Conservation (phyloP, 805 yeast genomes). For the Zygosaccharomyces kombuchaensis region DNA sequence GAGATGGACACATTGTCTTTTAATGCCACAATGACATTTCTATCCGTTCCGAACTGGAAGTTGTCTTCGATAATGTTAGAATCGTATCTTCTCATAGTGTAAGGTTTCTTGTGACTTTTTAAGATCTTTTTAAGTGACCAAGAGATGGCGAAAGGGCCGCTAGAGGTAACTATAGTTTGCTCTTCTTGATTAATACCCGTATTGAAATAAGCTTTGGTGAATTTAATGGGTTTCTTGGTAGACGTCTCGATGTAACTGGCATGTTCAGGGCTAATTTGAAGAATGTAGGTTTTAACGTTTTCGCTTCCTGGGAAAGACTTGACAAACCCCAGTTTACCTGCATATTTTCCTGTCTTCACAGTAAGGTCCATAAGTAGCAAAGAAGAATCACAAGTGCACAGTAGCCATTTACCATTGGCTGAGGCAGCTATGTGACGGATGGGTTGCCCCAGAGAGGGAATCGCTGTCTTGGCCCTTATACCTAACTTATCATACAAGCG, state of each 20-base stretch:
- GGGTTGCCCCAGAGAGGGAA: conserved; percentile 81
- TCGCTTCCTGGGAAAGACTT: conserved; percentile 59
- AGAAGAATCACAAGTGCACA: conserved; percentile 75
- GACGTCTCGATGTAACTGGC: conserved; percentile 54
- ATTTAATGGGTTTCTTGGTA: conserved; percentile 46
- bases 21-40: conserved; percentile 66
- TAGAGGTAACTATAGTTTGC: conserved; percentile 67
- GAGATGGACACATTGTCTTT: conserved; percentile 75
- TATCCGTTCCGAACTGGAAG: conserved; percentile 69
- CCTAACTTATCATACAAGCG: conserved; percentile 72
- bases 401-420: conserved; percentile 73
- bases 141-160: conserved; percentile 76
- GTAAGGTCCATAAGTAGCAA: conserved; percentile 64
- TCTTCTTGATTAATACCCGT: conserved; percentile 61
- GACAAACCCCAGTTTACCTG: conserved; percentile 58
- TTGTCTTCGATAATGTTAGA: conserved; percentile 68
- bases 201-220: conserved; percentile 76
- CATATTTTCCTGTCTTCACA: conserved; percentile 57
- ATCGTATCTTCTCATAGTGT: conserved; percentile 58
- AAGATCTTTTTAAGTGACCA: conserved; percentile 69
- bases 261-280: conserved; percentile 69
- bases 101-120: conserved; percentile 50
- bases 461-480: conserved; percentile 65
- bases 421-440: conserved; percentile 65
- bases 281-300: conserved; percentile 64